Conservation (phyloP, 148 eudicot genomes). For the Talinum fruticosum region DNA sequence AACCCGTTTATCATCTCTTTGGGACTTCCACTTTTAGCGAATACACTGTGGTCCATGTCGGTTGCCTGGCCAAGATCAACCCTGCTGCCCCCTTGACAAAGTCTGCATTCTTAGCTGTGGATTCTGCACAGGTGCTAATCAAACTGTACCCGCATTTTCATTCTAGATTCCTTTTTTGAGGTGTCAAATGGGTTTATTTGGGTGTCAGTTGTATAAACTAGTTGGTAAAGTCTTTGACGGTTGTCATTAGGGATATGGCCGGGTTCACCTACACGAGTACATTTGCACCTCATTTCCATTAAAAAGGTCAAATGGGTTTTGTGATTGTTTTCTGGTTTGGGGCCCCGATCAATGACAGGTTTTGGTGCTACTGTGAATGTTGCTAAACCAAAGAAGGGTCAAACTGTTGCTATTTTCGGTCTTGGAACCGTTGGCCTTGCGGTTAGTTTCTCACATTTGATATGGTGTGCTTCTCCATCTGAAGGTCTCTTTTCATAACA, state of each 20-base stretch:
- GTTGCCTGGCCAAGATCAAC: constrained; percentile 63
- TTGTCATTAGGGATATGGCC: no score
- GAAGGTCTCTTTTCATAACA: no score
- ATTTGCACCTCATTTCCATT: no score
- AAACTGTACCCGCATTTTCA: not conserved
- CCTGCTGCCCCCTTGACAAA: constrained; percentile 74
- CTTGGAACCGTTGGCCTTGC: constrained; percentile 83
- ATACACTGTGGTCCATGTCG: constrained; percentile 57
- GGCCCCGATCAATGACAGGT: constrained; percentile 25
- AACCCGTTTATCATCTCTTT: constrained; percentile 60
- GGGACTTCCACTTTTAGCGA: constrained; percentile 75
- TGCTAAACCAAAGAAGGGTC: constrained; percentile 71
- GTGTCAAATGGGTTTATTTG: not conserved
- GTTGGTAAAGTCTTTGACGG: no score
- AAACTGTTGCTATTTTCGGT: constrained; percentile 68
- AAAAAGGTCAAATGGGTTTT: no score
- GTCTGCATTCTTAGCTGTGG: constrained; percentile 75
- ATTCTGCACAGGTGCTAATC: constrained; percentile 50
- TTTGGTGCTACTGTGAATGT: constrained; percentile 78
- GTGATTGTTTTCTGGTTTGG: no score
- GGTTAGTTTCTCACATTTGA: constrained; percentile 32
- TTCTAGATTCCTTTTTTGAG: not conserved
- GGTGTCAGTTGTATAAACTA: no score
- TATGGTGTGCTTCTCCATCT: no score
- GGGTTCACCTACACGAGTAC: no score